phyloP scores from a whole-genome alignment of 352 stramenopile species.

The Pythium apleroticum region DNA sequence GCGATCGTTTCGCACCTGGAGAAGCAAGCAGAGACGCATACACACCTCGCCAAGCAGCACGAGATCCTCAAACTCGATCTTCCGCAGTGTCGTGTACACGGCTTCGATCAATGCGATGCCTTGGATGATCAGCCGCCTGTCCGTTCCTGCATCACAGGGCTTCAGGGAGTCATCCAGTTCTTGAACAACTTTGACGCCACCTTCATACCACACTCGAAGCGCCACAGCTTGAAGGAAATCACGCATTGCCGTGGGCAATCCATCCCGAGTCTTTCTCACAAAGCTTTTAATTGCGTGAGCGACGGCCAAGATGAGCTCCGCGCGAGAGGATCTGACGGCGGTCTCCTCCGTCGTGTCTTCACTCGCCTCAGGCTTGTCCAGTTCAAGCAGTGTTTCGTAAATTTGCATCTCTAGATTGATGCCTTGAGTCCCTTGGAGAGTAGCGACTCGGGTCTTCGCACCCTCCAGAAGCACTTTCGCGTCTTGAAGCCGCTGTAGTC shows the following conservation, averaged over 20 bases:
- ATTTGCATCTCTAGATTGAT: background rate
- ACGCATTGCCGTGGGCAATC: background rate
- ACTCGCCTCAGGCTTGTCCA: background rate
- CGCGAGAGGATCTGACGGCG: background rate
- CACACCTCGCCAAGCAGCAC: constrained; percentile 46
- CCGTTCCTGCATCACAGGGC: constrained; percentile 1
- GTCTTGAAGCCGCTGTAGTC: background rate
- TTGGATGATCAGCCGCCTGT: background rate
- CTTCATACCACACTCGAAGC: constrained; percentile 35
- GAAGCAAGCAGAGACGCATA: constrained; percentile 39
- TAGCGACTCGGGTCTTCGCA: background rate
- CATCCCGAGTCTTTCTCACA: background rate
- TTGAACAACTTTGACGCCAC: constrained; percentile 28
- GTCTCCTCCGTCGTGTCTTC: background rate
- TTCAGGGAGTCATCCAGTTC: constrained; percentile 31
- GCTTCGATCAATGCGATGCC: constrained; percentile 31
- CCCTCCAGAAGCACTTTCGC: background rate
- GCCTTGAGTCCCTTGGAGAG: background rate
- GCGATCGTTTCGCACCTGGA: constrained; percentile 31
- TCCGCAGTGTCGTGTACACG: constrained; percentile 41
- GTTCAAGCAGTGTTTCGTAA: background rate
- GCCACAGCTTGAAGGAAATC: constrained; percentile 3
- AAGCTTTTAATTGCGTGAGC: background rate
- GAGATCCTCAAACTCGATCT: constrained; percentile 50
- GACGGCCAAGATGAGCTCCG: background rate